Conservation (phyloP, 129 eudicot species). For the Pittosporum tobira region DNA sequence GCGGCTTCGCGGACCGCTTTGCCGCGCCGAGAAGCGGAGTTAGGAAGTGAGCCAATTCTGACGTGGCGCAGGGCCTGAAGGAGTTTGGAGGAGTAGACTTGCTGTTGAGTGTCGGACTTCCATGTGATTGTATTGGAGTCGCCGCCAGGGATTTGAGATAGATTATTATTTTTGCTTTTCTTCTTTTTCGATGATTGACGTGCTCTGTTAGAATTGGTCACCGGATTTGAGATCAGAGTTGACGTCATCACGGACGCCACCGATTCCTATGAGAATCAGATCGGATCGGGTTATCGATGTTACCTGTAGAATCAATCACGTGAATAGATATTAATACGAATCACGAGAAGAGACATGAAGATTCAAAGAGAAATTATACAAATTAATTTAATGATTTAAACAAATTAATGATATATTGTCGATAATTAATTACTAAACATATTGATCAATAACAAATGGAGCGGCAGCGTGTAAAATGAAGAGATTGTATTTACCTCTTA, state of each 20-base stretch:
- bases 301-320: constrained; percentile 23
- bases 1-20: constrained; percentile 75
- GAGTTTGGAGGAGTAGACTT: constrained; percentile 68
- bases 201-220: constrained; percentile 39
- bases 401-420: background rate
- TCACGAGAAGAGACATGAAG: constrained; percentile 2
- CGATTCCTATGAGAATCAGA: background rate
- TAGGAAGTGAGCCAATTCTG: constrained; percentile 22
- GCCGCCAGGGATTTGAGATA: constrained; percentile 17
- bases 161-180: constrained; percentile 19
- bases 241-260: constrained; percentile 16
- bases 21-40: constrained; percentile 30
- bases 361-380: constrained; percentile 2
- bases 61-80: constrained; percentile 74
- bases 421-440: background rate
- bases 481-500: too few species aligned
- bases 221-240: constrained; percentile 45
- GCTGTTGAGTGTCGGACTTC: constrained; percentile 74
- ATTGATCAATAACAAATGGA: too few species aligned
- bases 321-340: constrained; percentile 4
- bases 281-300: background rate
- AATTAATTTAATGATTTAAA: background rate
- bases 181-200: constrained; percentile 42
- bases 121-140: constrained; percentile 26
- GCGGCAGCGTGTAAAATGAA: too few species aligned